phyloP scores from a whole-genome alignment of 495 filamentous ascomycete species.

The Hypomontagnella monticulosa region DNA sequence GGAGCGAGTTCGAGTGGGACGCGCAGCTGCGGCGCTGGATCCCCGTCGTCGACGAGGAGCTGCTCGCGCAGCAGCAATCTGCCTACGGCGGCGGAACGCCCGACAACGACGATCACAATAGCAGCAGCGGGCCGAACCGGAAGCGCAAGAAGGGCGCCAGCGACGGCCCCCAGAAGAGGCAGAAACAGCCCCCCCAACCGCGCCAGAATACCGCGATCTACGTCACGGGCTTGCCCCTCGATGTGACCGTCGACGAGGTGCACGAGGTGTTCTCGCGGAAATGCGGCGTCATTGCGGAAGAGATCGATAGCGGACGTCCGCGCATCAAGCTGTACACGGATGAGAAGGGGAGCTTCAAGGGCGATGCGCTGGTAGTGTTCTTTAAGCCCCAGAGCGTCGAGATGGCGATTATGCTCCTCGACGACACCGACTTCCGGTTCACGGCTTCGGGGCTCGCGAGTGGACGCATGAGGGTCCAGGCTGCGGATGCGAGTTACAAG shows the following conservation, averaged over 20 bases:
- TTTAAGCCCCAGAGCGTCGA: constrained; percentile 91
- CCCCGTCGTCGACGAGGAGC: constrained; percentile 78
- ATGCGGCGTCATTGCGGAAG: constrained; percentile 93
- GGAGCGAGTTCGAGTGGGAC: constrained; percentile 86
- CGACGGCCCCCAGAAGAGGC: constrained; percentile 53
- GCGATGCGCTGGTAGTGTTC: constrained; percentile 91
- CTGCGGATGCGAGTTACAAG: constrained; percentile 91
- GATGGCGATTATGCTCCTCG: constrained; percentile 88
- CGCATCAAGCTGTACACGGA: constrained; percentile 95
- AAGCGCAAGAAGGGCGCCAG: constrained; percentile 79
- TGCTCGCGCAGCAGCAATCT: constrained; percentile 79
- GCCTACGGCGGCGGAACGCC: constrained; percentile 73
- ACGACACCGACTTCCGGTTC: constrained; percentile 86
- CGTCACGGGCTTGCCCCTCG: constrained; percentile 82
- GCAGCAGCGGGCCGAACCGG: constrained; percentile 55
- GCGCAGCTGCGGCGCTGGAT: constrained; percentile 79
- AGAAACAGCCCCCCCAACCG: constrained; percentile 51
- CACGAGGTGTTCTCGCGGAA: constrained; percentile 81
- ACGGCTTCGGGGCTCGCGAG: constrained; percentile 58
- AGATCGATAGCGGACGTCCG: constrained; percentile 83
- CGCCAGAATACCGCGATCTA: constrained; percentile 91
- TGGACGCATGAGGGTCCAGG: constrained; percentile 80
- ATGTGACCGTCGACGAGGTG: constrained; percentile 82
- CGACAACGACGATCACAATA: constrained; percentile 47
- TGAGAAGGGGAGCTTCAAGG: constrained; percentile 85